A percentile compares a stretch with the other conserved stretches of the same genome.
Evolutionary conservation across 441 rosid species (phyloP).

Genomic region (Dalechampia spathulata): DNA sequence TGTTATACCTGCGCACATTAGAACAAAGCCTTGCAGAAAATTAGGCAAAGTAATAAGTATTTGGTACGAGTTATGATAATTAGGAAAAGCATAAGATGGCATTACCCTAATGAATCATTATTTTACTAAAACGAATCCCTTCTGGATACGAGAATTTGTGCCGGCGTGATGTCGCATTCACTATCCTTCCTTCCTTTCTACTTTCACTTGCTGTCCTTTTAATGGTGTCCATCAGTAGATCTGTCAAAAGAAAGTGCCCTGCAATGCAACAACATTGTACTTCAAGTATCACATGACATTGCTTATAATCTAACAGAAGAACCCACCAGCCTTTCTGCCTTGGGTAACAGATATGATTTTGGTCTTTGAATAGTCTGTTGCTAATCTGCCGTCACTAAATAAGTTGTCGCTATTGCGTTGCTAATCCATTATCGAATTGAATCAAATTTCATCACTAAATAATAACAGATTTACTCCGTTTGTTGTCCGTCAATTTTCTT

Average conservation of each 20-base stretch:
- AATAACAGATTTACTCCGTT: not conserved
- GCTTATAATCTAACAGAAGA: not conserved
- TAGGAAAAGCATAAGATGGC: too few relatives aligned
- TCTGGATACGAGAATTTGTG: slow-evolving; percentile 26
- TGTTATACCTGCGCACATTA: slow-evolving; percentile 28
- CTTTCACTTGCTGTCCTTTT: slow-evolving; percentile 26
- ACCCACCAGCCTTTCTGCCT: too few relatives aligned
- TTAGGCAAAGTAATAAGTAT: too few relatives aligned
- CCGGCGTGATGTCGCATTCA: slow-evolving; percentile 28
- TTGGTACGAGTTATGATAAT: too few relatives aligned
- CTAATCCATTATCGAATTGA: too few relatives aligned
- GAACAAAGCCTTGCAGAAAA: too few relatives aligned
- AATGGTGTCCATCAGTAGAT: slow-evolving; percentile 33
- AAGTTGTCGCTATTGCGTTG: too few relatives aligned
- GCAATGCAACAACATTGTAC: slow-evolving; percentile 7
- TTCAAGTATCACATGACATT: not conserved
- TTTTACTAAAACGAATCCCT: slow-evolving; percentile 31
- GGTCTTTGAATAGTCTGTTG: too few relatives aligned
- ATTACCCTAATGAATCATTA: slow-evolving; percentile 26
- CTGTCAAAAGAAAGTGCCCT: slow-evolving; percentile 43
- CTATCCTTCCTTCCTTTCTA: slow-evolving; percentile 32
- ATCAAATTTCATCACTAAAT: too few relatives aligned
- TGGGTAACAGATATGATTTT: too few relatives aligned
- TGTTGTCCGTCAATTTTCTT: too few relatives aligned
- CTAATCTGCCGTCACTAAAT: too few relatives aligned